Evolutionary conservation across 805 yeast species (phyloP).

Genomic region (Starmerella vaccinii): DNA sequence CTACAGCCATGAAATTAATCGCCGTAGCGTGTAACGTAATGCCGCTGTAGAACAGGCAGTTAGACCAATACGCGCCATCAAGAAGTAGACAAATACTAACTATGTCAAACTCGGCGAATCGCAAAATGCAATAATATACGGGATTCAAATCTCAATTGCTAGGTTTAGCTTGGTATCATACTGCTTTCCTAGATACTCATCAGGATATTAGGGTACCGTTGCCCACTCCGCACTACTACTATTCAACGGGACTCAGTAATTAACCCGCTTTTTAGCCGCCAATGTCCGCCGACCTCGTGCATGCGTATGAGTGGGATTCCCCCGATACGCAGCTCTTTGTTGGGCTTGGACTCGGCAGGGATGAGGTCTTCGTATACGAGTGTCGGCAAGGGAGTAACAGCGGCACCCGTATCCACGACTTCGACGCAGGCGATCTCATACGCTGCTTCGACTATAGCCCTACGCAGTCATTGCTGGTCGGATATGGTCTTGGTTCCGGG

Average conservation of each 20-base stretch:
- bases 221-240: background rate
- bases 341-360: slow-evolving; percentile 68
- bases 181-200: too few species aligned
- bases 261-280: background rate
- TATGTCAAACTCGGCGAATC: too few species aligned
- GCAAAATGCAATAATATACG: too few species aligned
- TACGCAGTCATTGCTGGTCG: slow-evolving; percentile 32
- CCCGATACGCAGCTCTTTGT: slow-evolving; percentile 48
- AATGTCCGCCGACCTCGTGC: slow-evolving; percentile 52
- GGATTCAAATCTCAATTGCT: too few species aligned
- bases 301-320: slow-evolving; percentile 52
- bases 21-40: too few species aligned
- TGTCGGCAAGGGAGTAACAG: slow-evolving; percentile 10
- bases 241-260: background rate
- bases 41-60: too few species aligned
- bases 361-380: slow-evolving; percentile 54
- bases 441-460: slow-evolving; percentile 44
- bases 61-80: too few species aligned
- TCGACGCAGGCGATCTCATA: slow-evolving; percentile 31
- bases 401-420: slow-evolving; percentile 20
- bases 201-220: background rate
- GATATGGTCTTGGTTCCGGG: slow-evolving; percentile 42
- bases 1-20: too few species aligned
- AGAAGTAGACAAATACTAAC: too few species aligned
- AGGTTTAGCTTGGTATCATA: too few species aligned